Evolutionary conservation across 495 filamentous ascomycete species (phyloP), one percentile per base, ranked within the genome.

Genomic region (Daldinia decipiens): DNA sequence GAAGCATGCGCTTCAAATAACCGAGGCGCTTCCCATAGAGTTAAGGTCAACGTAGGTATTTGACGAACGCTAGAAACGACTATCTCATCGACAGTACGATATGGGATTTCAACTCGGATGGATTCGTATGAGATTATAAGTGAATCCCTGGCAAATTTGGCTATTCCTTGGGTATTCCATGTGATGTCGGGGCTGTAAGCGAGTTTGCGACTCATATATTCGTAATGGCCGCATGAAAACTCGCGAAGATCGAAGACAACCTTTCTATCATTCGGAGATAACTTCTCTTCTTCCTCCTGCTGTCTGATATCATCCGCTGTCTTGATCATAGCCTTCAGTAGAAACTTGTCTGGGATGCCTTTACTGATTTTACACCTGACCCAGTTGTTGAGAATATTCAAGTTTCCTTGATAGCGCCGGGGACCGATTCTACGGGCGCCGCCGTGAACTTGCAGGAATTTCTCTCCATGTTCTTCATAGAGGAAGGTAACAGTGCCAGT

Each of bases 201-300:
- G 15, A 88, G 73, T 1, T 73, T 68, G 0, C 71, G 70, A 1
- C 76, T 59, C 2, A 65, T 31, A 54, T 86, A 88, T 32, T 72
- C 71, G 73, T 84, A 85, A 58, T 84, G 77, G 3, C 88, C 88
- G 70, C 86, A 89, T 11, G 77, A 80, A 6, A 86, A 32, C 3
- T 52, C 64, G 4, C 40, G 19, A 32, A 80, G 59, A 0, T 75
- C 50, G 34, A 87, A 83, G 11, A 21, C 45, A 7, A 77, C 62
- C 29, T 66, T 71, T 1, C 54, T 64, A 21, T 70, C 59, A 0
- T 63, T 51, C 2, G 57, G 59, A 3, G 40, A 0, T 0, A 53
- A 26, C 31, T 67, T 57, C 2, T 55, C 51, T 9, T 50, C 43
- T 15, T 76, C 58, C n/a, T 27, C 32, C 13, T 72, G 31, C 1